Conservation (phyloP, 345 rosid species). For the Acer campestre region DNA sequence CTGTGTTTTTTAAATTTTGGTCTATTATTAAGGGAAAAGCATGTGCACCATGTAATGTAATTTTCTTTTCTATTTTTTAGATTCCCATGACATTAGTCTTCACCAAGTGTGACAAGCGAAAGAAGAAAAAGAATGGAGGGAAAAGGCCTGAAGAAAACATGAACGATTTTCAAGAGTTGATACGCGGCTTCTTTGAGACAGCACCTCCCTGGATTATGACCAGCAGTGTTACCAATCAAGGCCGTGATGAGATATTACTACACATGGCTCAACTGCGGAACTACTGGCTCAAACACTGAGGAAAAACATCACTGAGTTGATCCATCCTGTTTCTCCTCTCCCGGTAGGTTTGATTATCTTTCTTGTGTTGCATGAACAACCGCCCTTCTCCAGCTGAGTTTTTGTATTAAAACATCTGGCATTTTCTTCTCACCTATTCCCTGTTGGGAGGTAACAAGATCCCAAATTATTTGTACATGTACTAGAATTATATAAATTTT, state of each 20-base stretch:
- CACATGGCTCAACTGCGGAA: constrained; percentile 95
- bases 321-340: too few relatives aligned
- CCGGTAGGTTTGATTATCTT: neutral
- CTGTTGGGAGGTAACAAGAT: neutral
- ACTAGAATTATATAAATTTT: neutral
- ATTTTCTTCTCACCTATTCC: neutral
- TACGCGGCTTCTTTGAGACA: constrained; percentile 71
- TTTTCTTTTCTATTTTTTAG: constrained; percentile 32
- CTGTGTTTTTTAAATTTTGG: neutral
- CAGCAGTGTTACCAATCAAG: constrained; percentile 93
- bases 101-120: constrained; percentile 96
- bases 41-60: neutral
- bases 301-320: constrained; percentile 4
- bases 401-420: neutral
- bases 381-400: neutral
- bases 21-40: neutral
- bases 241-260: constrained; percentile 92
- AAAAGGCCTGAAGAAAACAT: constrained; percentile 84
- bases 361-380: neutral
- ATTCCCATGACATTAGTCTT: constrained; percentile 93
- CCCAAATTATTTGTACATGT: neutral
- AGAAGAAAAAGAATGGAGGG: constrained; percentile 92
- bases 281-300: constrained; percentile 89
- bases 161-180: constrained; percentile 74
- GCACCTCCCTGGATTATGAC: constrained; percentile 99